Evolutionary conservation across 208 protist species (phyloP).

Genomic region (Balamuthia mandrillaris): DNA sequence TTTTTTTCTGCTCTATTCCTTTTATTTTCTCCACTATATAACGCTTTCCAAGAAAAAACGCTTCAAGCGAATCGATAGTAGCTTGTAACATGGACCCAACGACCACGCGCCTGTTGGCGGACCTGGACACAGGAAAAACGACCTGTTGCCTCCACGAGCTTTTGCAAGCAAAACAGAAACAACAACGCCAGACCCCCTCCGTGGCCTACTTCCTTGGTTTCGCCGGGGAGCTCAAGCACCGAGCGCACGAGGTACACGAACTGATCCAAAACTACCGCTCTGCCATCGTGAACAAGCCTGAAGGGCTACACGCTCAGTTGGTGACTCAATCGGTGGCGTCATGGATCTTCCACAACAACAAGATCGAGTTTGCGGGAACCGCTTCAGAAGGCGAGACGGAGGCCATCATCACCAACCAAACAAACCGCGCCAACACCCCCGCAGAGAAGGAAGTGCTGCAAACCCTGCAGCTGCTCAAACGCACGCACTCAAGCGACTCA

Average conservation of each 20-base stretch:
- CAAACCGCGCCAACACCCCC: background rate
- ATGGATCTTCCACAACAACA: constrained; percentile 34
- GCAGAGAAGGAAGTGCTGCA: background rate
- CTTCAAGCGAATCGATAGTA: too few relatives aligned
- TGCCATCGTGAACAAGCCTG: background rate
- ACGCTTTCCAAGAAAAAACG: too few relatives aligned
- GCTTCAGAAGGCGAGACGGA: background rate
- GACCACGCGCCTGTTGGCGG: too few relatives aligned
- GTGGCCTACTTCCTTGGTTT: background rate
- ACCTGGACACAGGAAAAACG: too few relatives aligned
- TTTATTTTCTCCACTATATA: too few relatives aligned
- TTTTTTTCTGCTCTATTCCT: too few relatives aligned
- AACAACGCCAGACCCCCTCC: too few relatives aligned
- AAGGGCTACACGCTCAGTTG: background rate
- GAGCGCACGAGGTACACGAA: background rate
- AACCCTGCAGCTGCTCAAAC: background rate
- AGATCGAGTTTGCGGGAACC: constrained; percentile 18
- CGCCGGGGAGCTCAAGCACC: background rate
- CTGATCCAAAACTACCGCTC: background rate
- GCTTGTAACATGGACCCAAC: too few relatives aligned
- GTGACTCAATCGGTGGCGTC: background rate
- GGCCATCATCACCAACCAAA: background rate
- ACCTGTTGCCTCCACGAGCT: too few relatives aligned
- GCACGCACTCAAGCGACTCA: background rate
- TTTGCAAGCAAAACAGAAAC: too few relatives aligned